A percentile compares a stretch with the other conserved stretches of the same genome.
These are phyloP conservation scores for Phytophthora pisi DNA, from an alignment of 352 stramenopile species.

Conservation along the genomic window DNA sequence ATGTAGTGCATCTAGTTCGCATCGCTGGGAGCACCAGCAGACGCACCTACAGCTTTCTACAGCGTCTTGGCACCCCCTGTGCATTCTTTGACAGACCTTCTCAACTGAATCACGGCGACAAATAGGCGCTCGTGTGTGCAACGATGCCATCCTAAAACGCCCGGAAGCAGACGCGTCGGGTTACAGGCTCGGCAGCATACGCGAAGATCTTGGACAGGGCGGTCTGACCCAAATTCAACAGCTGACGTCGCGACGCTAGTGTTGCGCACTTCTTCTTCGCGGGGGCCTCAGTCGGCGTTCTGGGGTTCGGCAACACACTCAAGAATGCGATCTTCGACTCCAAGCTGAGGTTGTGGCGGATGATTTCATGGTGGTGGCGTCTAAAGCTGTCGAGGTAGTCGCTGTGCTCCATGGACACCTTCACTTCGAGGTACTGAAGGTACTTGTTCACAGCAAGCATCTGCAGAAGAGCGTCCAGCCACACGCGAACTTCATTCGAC, in stretches of 20 bases:
- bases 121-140: background rate
- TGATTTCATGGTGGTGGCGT: constrained; percentile 19
- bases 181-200: constrained; percentile 12
- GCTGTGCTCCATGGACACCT: constrained; percentile 9
- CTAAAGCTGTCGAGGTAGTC: constrained; percentile 11
- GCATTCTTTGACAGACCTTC: too few relatives aligned
- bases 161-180: constrained; percentile 13
- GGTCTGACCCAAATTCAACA: constrained; percentile 2
- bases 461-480: constrained; percentile 7
- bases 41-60: too few relatives aligned
- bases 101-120: background rate
- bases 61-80: too few relatives aligned
- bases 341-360: constrained; percentile 11
- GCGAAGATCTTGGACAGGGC: constrained; percentile 6
- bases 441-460: constrained; percentile 24
- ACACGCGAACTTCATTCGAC: background rate
- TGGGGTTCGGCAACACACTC: constrained; percentile 12
- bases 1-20: too few relatives aligned
- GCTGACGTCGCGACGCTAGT: constrained; percentile 1
- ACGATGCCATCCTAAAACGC: constrained; percentile 1
- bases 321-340: constrained; percentile 21
- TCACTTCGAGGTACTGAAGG: constrained; percentile 18
- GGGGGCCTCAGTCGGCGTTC: background rate
- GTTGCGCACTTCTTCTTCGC: constrained; percentile 6
- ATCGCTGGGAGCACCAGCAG: too few relatives aligned